Conservation (phyloP, 257 asterid genomes). For the Plantago major region DNA sequence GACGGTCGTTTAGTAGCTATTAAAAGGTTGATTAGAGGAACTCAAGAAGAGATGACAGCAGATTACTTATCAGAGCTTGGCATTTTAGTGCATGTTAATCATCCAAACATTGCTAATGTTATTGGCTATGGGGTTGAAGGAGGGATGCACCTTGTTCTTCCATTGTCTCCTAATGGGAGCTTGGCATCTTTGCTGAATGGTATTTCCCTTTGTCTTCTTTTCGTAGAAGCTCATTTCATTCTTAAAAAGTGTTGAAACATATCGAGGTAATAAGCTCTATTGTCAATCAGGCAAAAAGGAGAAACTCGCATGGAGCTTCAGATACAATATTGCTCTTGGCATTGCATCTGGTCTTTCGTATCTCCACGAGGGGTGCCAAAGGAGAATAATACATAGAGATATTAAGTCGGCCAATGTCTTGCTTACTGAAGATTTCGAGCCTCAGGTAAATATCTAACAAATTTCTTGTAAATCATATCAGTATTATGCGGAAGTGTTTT, state of each 20-base stretch:
- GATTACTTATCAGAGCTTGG: conserved; percentile 95
- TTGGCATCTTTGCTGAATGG: conserved; percentile 70
- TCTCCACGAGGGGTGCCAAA: conserved; percentile 93
- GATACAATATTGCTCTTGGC: conserved; percentile 76
- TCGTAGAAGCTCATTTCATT: neutral
- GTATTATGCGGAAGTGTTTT: neutral
- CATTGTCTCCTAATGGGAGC: conserved; percentile 92
- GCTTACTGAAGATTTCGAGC: conserved; percentile 77
- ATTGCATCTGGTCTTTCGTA: conserved; percentile 76
- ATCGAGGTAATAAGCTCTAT: conserved; percentile 4
- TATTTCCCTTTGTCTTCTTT: conserved; percentile 19
- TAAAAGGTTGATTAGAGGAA: conserved; percentile 80
- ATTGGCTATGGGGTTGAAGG: conserved; percentile 97
- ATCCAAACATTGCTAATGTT: conserved; percentile 78
- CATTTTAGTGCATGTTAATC: conserved; percentile 87
- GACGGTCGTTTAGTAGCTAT: conserved; percentile 81
- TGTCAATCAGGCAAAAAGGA: conserved; percentile 46
- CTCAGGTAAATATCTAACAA: conserved; percentile 47
- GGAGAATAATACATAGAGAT: conserved; percentile 90
- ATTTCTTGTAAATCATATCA: neutral
- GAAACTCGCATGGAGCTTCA: conserved; percentile 48
- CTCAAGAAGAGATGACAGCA: conserved; percentile 82
- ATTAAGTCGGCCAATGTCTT: conserved; percentile 89
- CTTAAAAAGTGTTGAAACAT: neutral
- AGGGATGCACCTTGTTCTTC: conserved; percentile 98